A percentile compares a stretch with the other conserved stretches of the same genome.
phyloP scores from a whole-genome alignment of 2,329 filamentous ascomycete genomes.

The Epichloe uncinata region DNA sequence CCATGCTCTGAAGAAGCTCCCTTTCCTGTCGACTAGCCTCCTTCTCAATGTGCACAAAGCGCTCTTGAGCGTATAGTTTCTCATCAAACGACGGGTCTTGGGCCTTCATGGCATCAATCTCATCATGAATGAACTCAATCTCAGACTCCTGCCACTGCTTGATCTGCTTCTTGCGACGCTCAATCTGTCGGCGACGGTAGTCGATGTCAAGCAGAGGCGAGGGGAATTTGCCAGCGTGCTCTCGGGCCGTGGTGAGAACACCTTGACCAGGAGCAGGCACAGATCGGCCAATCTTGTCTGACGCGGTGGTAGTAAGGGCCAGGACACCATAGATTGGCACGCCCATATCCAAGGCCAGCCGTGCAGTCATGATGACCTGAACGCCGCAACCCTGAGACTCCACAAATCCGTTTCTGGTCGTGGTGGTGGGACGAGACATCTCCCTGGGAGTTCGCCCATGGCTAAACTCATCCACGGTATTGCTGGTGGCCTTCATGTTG shows the following conservation, averaged over 20 bases:
- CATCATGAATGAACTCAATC: constrained; percentile 82
- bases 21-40: constrained; percentile 82
- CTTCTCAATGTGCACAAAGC: constrained; percentile 72
- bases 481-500: constrained; percentile 99
- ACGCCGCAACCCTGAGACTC: constrained; percentile 98
- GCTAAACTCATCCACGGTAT: constrained; percentile 88
- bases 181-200: constrained; percentile 89
- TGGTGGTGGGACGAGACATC: constrained; percentile 96
- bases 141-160: constrained; percentile 95
- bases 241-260: constrained; percentile 89
- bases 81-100: constrained; percentile 64
- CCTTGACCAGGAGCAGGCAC: constrained; percentile 93
- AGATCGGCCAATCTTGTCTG: constrained; percentile 97
- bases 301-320: constrained; percentile 87
- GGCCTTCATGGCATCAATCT: constrained; percentile 80
- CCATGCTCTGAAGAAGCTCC: constrained; percentile 81
- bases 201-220: constrained; percentile 95
- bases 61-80: constrained; percentile 73
- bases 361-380: constrained; percentile 96
- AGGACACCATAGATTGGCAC: constrained; percentile 94
- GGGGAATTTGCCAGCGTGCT: constrained; percentile 81
- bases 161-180: constrained; percentile 86
- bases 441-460: constrained; percentile 91
- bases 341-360: constrained; percentile 94
- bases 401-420: constrained; percentile 97